A percentile compares a stretch with the other conserved stretches of the same genome.
These are phyloP conservation scores for Solanum pinnatisectum DNA, from an alignment of 257 asterid species.

Conservation along the genomic window DNA sequence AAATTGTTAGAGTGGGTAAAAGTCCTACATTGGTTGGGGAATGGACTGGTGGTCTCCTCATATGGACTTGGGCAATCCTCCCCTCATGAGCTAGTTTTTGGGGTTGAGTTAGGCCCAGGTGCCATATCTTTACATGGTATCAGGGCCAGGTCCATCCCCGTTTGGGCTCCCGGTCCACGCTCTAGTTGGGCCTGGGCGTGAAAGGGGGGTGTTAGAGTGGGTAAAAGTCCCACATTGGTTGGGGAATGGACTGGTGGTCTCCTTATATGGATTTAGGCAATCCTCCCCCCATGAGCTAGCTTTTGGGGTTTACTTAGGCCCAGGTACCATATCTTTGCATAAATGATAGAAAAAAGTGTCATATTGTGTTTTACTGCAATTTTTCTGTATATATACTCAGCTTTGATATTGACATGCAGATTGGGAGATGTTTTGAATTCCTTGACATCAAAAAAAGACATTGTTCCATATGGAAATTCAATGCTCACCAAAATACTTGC, in stretches of 20 bases:
- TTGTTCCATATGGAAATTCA: conserved; percentile 75
- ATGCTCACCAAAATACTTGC: conserved; percentile 76
- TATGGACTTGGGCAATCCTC: neutral
- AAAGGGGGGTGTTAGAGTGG: neutral
- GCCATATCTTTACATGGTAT: neutral
- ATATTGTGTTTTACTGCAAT: neutral
- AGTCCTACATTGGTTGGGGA: neutral
- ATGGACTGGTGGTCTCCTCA: neutral
- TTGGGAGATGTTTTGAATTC: conserved; percentile 96
- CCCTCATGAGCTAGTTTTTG: neutral
- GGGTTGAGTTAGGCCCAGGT: neutral
- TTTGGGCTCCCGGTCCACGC: neutral
- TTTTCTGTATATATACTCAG: conserved; percentile 10
- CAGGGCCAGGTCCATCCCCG: neutral
- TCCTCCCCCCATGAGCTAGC: neutral
- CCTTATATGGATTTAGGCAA: neutral
- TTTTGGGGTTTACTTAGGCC: neutral
- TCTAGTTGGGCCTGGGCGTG: neutral
- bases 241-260: neutral
- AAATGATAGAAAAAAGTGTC: neutral
- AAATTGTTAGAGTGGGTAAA: neutral
- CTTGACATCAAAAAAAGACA: conserved; percentile 69
- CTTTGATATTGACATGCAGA: conserved; percentile 44
- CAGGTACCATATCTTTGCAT: neutral
- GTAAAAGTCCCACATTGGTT: neutral